Conservation (phyloP, 2,329 filamentous ascomycete species). For the Xylariaceae sp. region DNA sequence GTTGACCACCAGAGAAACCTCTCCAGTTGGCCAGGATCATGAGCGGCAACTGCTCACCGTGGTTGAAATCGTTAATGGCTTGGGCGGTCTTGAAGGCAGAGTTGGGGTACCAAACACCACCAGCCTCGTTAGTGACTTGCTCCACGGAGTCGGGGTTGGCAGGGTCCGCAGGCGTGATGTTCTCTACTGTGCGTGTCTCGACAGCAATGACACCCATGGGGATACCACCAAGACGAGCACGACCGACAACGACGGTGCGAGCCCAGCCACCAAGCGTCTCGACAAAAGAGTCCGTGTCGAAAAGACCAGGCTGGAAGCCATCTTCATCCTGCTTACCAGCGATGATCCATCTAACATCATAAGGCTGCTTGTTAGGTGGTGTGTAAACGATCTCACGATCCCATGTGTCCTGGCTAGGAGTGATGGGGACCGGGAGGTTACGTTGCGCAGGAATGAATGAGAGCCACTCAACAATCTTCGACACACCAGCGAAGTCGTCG, state of each 20-base stretch:
- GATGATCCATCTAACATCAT: slow-evolving; percentile 94
- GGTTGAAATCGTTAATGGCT: slow-evolving; percentile 98
- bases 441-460: slow-evolving; percentile 96
- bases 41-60: slow-evolving; percentile 92
- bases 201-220: slow-evolving; percentile 98
- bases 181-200: slow-evolving; percentile 93
- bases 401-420: slow-evolving; percentile 79
- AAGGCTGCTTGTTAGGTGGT: slow-evolving; percentile 73
- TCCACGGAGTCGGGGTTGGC: slow-evolving; percentile 98
- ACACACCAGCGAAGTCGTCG: slow-evolving; percentile 96
- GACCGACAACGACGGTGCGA: slow-evolving; percentile 91
- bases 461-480: slow-evolving; percentile 97
- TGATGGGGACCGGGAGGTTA: slow-evolving; percentile 86
- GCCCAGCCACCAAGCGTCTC: slow-evolving; percentile 97
- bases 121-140: slow-evolving; percentile 88
- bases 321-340: slow-evolving; percentile 78
- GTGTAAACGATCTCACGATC: slow-evolving; percentile 87
- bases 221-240: slow-evolving; percentile 92
- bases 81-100: slow-evolving; percentile 99
- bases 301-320: slow-evolving; percentile 84
- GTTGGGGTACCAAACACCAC: slow-evolving; percentile 99
- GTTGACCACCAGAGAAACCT: slow-evolving; percentile 99
- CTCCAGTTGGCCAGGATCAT: slow-evolving; percentile 99
- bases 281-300: slow-evolving; percentile 94
- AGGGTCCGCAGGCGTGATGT: slow-evolving; percentile 91